These are phyloP conservation scores for Sarocladiaceae sp. DNA, from an alignment of 2,329 filamentous ascomycete genomes.

Conservation along the genomic window DNA sequence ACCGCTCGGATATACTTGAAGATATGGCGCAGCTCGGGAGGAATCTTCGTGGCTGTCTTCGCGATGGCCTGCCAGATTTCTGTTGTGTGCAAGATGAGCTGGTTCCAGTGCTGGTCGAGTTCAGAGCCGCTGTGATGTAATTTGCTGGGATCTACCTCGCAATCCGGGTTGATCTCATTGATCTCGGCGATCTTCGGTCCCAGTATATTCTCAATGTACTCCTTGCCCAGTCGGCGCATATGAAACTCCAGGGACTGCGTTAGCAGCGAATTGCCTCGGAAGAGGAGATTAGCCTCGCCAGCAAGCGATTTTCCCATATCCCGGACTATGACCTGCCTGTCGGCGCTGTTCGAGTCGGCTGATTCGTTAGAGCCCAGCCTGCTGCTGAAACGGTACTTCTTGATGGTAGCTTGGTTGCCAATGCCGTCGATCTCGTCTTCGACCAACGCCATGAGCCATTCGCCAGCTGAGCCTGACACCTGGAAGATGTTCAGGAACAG, in stretches of 20 bases:
- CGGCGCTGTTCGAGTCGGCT: constrained; percentile 48
- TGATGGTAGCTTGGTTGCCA: constrained; percentile 66
- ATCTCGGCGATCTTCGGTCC: constrained; percentile 84
- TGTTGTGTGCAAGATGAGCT: constrained; percentile 68
- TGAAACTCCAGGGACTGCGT: constrained; percentile 92
- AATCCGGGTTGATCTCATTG: constrained; percentile 83
- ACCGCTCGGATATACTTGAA: constrained; percentile 89
- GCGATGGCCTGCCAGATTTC: constrained; percentile 82
- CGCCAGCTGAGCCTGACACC: constrained; percentile 72
- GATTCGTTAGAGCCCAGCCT: constrained; percentile 68
- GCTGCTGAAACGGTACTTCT: constrained; percentile 65
- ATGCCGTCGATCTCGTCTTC: constrained; percentile 97
- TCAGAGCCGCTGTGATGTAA: constrained; percentile 55
- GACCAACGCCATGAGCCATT: constrained; percentile 89
- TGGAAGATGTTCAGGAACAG: constrained; percentile 92
- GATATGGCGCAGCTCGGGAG: constrained; percentile 74
- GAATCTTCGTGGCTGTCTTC: constrained; percentile 66
- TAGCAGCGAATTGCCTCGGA: constrained; percentile 87
- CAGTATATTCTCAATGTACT: constrained; percentile 83
- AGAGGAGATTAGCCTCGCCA: constrained; percentile 87
- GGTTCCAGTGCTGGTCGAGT: constrained; percentile 75
- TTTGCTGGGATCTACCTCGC: constrained; percentile 89
- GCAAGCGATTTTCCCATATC: constrained; percentile 75
- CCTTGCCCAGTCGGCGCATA: constrained; percentile 89
- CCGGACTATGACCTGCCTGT: constrained; percentile 65